Evolutionary conservation across 495 filamentous ascomycete genomes (phyloP), one percentile per base, ranked within the genome.

Genomic region (Penicillium atrosanguineum): DNA sequence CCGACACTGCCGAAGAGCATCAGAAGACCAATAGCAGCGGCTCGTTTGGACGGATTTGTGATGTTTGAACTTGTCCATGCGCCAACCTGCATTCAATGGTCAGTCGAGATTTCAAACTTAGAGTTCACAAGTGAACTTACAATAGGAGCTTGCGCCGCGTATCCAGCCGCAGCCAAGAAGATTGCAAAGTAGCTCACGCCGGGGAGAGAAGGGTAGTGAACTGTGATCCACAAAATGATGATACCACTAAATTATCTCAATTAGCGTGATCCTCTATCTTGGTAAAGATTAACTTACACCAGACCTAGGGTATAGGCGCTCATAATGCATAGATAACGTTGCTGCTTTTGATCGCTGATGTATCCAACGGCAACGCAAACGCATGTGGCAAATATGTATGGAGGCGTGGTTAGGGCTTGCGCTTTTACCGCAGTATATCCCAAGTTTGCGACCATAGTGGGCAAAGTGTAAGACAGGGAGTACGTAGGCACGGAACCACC

Each of bases 361-460:
- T 44, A 43, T 14, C 46, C 46, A 29, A 44, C 45, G 14, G 47
- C 28, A 8, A 45, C 46, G 18, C 38, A 44, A 20, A 50, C 39
- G 41, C 7, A 21, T 5, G 45, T 44, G 1, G 61, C 64, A 31
- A 59, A 54, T 14, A 56, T 44, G 37, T 64, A 64, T 0, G 61
- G 61, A 18, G 61, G 61, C 14, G 50, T 48, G 7, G 54, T 55
- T n/a, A 58, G 21, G 15, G 55, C 47, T 28, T 64, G 61, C 25
- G 61, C 57, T 29, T 55, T 55, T 1, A 53, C 43, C n/a, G 44
- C 42, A 19, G 38, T 52, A 29, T 56, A 64, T n/a, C 61, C 61
- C 40, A 64, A 40, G 42, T 55, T 56, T 7, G 16, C 20, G 26
- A 64, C 26, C 26, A 64, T 64, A 0, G 61, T 61, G 16, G 61